Evolutionary conservation across 2,329 filamentous ascomycete species (phyloP), one percentile per base, ranked within the genome.

Genomic region (Sarocladium strictum): DNA sequence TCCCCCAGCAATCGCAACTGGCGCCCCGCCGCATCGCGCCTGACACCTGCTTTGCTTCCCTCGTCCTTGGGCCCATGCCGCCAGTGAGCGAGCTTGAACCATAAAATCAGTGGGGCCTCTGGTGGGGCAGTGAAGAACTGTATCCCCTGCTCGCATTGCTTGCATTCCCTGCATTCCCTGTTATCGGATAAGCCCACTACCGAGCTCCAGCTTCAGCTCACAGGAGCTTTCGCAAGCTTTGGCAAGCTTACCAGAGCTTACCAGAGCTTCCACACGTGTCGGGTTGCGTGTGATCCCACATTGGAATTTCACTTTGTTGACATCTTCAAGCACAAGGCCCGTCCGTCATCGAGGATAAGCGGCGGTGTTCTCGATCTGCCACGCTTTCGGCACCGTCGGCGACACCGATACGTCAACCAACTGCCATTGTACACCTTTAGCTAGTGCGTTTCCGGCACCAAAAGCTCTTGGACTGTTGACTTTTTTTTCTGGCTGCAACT

Each of bases 381-480:
- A 51, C 17, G 47, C 47, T 51, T 51, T 24, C 47, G 47, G 47
- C 47, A 24, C 21, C 23, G n/a, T 51, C 47, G 47, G 47, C 47
- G 47, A 35, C n/a, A 19, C 47, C 47, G 47, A 51, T 47, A 35
- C 47, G 27, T 51, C 27, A 32, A 51, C 5, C 29, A 17, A 14
- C 27, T 35, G 27, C 29, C 26, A 51, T 51, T 24, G 23, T 49
- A 51, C n/a, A n/a, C n/a, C 29, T 35, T 51, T 23, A 5, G 47
- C 47, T 51, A 51, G 47, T 51, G 47, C 47, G 19, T 51, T 51
- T 51, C 47, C 47, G 47, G 47, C 27, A 51, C 11, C 12, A 29
- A 17, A 29, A 3, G 38, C 19, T 43, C 7, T 43, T 23, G 12
- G 19, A 7, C 38, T 43, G 17, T 17, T 24, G 6, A 49, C 29